Conservation (phyloP, 2,329 filamentous ascomycete species). For the Aspergillus tubingensis region DNA sequence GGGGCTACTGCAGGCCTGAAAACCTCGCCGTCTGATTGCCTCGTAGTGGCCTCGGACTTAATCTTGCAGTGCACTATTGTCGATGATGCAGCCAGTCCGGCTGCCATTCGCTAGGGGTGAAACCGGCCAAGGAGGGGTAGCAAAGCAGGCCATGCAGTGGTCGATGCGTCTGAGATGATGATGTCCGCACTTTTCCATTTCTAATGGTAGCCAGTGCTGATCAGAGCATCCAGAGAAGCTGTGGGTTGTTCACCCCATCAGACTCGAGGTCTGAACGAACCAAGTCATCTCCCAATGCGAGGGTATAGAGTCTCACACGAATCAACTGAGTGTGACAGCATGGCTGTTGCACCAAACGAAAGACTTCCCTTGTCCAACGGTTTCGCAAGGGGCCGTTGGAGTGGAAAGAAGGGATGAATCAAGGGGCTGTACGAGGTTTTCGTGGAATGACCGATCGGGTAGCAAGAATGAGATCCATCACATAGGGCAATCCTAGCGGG, state of each 20-base stretch:
- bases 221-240: too few species aligned
- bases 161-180: background rate
- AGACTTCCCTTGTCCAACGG: background rate
- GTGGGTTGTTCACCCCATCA: background rate
- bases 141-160: background rate
- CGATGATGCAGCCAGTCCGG: constrained; percentile 7
- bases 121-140: background rate
- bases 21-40: background rate
- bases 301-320: background rate
- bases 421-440: background rate
- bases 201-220: too few species aligned
- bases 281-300: background rate
- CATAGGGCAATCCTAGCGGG: background rate
- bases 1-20: constrained; percentile 7
- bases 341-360: background rate
- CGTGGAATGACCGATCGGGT: constrained; percentile 17
- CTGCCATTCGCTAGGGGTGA: background rate
- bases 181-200: background rate
- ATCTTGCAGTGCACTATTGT: constrained; percentile 10
- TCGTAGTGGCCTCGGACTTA: background rate
- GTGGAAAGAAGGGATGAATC: constrained; percentile 12
- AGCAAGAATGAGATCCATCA: constrained; percentile 9
- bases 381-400: constrained; percentile 4
- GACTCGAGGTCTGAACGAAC: background rate
- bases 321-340: background rate